phyloP scores from a whole-genome alignment of 208 protist species.

The Crithidia thermophila region DNA sequence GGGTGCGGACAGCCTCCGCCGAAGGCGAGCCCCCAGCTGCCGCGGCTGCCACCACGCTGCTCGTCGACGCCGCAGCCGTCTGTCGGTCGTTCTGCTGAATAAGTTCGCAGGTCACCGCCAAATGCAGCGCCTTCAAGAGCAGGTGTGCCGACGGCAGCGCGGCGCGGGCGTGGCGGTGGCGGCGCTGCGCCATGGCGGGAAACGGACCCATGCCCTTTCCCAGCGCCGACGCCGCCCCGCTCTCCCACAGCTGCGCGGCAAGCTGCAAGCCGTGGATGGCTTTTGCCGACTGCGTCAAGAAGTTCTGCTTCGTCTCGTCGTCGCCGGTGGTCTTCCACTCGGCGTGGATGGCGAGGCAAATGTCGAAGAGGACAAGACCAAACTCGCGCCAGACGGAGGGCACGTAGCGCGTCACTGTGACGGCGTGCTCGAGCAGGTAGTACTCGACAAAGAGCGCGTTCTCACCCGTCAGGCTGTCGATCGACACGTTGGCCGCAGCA shows the following conservation, averaged over 20 bases:
- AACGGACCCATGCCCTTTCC: slow-evolving; percentile 72
- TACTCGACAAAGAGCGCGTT: slow-evolving; percentile 77
- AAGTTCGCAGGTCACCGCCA: slow-evolving; percentile 62
- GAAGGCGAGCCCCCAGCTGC: background rate
- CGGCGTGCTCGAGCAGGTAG: slow-evolving; percentile 78
- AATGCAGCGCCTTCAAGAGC: slow-evolving; percentile 75
- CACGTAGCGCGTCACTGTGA: slow-evolving; percentile 47
- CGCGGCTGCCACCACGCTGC: background rate
- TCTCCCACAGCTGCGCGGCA: slow-evolving; percentile 77
- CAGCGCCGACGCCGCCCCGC: slow-evolving; percentile 42
- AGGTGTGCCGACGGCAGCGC: slow-evolving; percentile 72
- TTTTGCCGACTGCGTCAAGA: slow-evolving; percentile 71
- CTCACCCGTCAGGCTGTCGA: slow-evolving; percentile 45
- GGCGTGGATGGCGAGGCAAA: slow-evolving; percentile 82
- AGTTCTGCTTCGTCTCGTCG: slow-evolving; percentile 78
- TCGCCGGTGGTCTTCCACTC: slow-evolving; percentile 77
- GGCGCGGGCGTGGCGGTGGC: slow-evolving; percentile 68
- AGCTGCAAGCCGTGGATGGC: slow-evolving; percentile 82
- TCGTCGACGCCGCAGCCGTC: background rate
- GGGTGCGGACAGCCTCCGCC: background rate
- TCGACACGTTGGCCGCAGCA: background rate
- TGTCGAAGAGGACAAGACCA: slow-evolving; percentile 82
- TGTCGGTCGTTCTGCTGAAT: slow-evolving; percentile 26
- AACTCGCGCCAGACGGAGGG: slow-evolving; percentile 88
- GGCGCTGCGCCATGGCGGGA: slow-evolving; percentile 48